Percentiles rank a stretch among this genome's conserved stretches.
Evolutionary conservation across 257 asterid genomes (phyloP).

Genomic region (Capsicum pubescens): DNA sequence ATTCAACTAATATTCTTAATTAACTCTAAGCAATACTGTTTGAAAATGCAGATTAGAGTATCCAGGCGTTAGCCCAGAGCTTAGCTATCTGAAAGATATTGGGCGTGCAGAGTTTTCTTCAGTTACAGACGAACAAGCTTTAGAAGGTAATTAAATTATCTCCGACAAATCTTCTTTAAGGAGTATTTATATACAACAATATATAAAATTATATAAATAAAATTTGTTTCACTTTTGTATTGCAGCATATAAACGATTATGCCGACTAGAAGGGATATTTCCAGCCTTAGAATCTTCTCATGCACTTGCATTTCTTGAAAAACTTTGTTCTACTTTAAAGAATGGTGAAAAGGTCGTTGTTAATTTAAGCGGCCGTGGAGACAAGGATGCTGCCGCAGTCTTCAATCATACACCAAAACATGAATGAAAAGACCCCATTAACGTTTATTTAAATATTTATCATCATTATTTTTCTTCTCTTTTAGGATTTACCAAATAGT

Average conservation of each 20-base stretch:
- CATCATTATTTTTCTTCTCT: too few species aligned
- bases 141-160: constrained; percentile 54
- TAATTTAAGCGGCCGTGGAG: constrained; percentile 78
- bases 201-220: neutral
- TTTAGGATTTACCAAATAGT: too few species aligned
- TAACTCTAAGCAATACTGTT: neutral
- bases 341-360: constrained; percentile 70
- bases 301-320: constrained; percentile 69
- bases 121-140: constrained; percentile 69
- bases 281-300: constrained; percentile 83
- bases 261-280: constrained; percentile 68
- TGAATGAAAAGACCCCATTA: neutral
- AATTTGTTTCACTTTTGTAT: neutral
- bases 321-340: constrained; percentile 57
- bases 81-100: constrained; percentile 71
- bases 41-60: constrained; percentile 62
- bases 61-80: constrained; percentile 81
- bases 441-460: too few species aligned
- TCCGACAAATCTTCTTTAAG: neutral
- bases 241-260: constrained; percentile 62
- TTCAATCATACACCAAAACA: constrained; percentile 36
- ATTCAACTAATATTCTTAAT: neutral
- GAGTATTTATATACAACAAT: neutral
- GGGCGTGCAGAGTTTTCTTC: constrained; percentile 67
- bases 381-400: constrained; percentile 63